phyloP scores from a whole-genome alignment of 139 green algal species.

The Chlorella sp. region DNA sequence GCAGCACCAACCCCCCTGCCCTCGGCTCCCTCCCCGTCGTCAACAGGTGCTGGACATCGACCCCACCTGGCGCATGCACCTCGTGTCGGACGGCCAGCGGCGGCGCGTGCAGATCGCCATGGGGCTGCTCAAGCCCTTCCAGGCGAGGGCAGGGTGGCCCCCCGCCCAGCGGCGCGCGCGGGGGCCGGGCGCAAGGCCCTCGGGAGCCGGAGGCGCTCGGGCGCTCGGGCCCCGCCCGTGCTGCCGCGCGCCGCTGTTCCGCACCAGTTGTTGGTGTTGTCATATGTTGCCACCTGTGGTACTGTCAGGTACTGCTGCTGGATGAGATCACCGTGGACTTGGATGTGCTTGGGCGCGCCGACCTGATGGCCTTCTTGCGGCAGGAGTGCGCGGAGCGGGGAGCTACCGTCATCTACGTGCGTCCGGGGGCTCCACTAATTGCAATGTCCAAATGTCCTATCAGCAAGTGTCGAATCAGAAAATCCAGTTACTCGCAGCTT shows the following conservation, averaged over 20 bases:
- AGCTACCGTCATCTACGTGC: conserved; percentile 85
- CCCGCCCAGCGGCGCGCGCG: background rate
- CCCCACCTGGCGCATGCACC: conserved; percentile 78
- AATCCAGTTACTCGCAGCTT: no score
- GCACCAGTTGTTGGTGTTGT: no score
- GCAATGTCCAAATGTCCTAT: no score
- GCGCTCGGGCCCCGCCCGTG: background rate
- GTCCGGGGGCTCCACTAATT: no score
- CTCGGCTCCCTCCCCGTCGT: no score
- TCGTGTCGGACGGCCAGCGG: conserved; percentile 91
- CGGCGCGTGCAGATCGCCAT: conserved; percentile 91
- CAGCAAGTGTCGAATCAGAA: no score
- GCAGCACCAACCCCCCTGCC: no score
- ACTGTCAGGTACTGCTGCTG: conserved; percentile 81
- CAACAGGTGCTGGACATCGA: conserved; percentile 86
- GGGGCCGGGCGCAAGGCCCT: no score
- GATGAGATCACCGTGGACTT: conserved; percentile 97
- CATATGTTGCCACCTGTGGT: background rate
- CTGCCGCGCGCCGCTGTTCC: background rate
- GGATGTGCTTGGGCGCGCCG: conserved; percentile 91
- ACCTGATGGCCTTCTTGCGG: conserved; percentile 87
- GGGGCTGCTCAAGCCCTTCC: conserved; percentile 83
- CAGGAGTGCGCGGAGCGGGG: conserved; percentile 74
- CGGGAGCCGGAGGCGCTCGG: background rate
- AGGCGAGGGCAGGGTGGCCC: conserved; percentile 34